phyloP scores from a whole-genome alignment of 768 basidiomycete species.

The Tremella fuciformis region DNA sequence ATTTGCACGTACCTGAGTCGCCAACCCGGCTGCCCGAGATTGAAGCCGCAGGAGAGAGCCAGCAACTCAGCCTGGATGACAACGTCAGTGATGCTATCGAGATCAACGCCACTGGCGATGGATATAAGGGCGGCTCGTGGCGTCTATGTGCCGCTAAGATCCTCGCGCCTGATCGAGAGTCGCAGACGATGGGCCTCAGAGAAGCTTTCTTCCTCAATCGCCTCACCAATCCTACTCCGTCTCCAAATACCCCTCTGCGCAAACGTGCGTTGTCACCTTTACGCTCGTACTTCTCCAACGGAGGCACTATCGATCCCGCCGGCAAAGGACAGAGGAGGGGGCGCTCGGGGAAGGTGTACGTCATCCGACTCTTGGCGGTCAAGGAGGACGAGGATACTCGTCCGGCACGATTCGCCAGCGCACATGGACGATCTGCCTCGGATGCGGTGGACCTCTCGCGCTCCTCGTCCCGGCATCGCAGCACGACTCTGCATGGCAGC shows the following conservation, averaged over 20 bases:
- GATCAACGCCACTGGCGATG: conserved; percentile 24
- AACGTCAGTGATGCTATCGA: neutral
- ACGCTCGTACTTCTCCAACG: neutral
- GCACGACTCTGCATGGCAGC: conserved; percentile 23
- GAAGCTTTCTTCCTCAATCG: conserved; percentile 53
- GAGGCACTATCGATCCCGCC: neutral
- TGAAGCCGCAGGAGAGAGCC: conserved; percentile 11
- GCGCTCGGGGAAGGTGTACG: conserved; percentile 26
- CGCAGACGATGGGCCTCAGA: conserved; percentile 51
- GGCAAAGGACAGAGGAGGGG: neutral
- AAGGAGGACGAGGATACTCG: conserved; percentile 34
- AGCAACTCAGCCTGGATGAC: neutral
- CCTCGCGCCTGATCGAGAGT: conserved; percentile 50
- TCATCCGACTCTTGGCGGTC: conserved; percentile 42
- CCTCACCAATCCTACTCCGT: conserved; percentile 14
- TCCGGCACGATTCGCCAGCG: neutral
- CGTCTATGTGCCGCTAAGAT: conserved; percentile 54
- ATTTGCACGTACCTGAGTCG: no score
- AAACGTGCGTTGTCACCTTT: conserved; percentile 2
- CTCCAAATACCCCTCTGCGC: neutral
- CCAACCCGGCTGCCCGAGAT: neutral
- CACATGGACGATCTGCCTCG: conserved; percentile 32
- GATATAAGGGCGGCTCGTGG: conserved; percentile 37
- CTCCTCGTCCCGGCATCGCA: conserved; percentile 22
- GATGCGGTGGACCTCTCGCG: conserved; percentile 17